Conservation (phyloP, 495 filamentous ascomycete genomes). For the Aspergillus cristatus region DNA sequence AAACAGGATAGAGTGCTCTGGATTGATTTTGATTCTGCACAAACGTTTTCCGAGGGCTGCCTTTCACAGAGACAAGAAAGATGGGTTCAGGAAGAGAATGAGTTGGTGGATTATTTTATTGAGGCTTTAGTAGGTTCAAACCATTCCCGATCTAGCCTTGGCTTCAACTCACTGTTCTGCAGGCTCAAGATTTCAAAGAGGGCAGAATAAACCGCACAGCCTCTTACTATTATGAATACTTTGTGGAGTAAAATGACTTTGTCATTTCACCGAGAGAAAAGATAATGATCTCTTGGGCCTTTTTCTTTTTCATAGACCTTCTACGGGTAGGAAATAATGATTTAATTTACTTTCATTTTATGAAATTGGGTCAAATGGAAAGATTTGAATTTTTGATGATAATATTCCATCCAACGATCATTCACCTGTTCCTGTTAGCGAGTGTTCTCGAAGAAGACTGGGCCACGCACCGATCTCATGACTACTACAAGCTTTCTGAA, state of each 20-base stretch:
- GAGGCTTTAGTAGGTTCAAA: constrained; percentile 10
- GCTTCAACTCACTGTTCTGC: constrained; percentile 5
- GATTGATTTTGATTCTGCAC: constrained; percentile 19
- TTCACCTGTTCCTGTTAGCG: too few species aligned
- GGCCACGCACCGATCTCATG: too few species aligned
- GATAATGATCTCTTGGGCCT: too few species aligned
- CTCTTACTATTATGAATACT: constrained; percentile 14
- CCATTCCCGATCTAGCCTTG: not conserved
- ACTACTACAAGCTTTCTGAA: too few species aligned
- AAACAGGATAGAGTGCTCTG: not conserved
- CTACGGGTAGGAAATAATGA: too few species aligned
- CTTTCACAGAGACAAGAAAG: constrained; percentile 6
- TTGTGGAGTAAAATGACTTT: not conserved
- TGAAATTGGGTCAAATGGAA: too few species aligned
- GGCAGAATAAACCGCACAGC: constrained; percentile 8
- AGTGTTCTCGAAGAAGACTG: too few species aligned
- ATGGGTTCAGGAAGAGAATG: constrained; percentile 10
- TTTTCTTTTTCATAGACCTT: too few species aligned
- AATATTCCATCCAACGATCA: too few species aligned
- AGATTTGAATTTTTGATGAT: too few species aligned
- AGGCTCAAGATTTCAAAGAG: constrained; percentile 10
- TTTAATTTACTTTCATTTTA: too few species aligned
- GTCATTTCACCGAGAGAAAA: too few species aligned
- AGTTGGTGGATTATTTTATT: constrained; percentile 15
- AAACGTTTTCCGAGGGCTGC: constrained; percentile 10